These are phyloP conservation scores for Trifolium repens DNA, from an alignment of 306 rosid species.

Conservation along the genomic window DNA sequence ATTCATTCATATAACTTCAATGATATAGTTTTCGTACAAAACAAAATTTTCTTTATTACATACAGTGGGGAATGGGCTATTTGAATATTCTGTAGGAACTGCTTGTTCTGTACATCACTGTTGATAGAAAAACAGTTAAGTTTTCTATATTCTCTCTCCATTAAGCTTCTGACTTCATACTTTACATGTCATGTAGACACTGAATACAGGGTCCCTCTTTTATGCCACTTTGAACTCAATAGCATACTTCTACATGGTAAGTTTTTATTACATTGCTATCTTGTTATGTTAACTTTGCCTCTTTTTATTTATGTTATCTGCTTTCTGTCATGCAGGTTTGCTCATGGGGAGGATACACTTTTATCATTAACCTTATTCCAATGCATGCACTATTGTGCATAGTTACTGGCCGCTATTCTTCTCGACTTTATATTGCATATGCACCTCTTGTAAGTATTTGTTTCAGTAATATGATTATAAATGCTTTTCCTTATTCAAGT, in stretches of 20 bases:
- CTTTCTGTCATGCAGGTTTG: slow-evolving; percentile 74
- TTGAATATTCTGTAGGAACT: slow-evolving; percentile 31
- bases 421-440: slow-evolving; percentile 93
- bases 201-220: slow-evolving; percentile 97
- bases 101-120: slow-evolving; percentile 10
- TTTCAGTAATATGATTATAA: slow-evolving; percentile 26
- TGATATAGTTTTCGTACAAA: not conserved
- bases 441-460: slow-evolving; percentile 90
- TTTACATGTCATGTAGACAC: slow-evolving; percentile 62
- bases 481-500: slow-evolving; percentile 13
- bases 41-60: not conserved
- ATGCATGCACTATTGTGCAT: slow-evolving; percentile 98
- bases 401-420: slow-evolving; percentile 92
- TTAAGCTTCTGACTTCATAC: slow-evolving; percentile 47
- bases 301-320: slow-evolving; percentile 36
- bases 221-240: slow-evolving; percentile 94
- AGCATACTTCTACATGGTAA: slow-evolving; percentile 98
- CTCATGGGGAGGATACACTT: slow-evolving; percentile 99
- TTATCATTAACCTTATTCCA: slow-evolving; percentile 97
- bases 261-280: slow-evolving; percentile 36
- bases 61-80: not conserved
- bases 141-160: slow-evolving; percentile 32
- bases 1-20: not conserved
- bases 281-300: slow-evolving; percentile 28
- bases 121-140: slow-evolving; percentile 18